phyloP scores from a whole-genome alignment of 108 stramenopile species.

The Fragilaria crotonensis region DNA sequence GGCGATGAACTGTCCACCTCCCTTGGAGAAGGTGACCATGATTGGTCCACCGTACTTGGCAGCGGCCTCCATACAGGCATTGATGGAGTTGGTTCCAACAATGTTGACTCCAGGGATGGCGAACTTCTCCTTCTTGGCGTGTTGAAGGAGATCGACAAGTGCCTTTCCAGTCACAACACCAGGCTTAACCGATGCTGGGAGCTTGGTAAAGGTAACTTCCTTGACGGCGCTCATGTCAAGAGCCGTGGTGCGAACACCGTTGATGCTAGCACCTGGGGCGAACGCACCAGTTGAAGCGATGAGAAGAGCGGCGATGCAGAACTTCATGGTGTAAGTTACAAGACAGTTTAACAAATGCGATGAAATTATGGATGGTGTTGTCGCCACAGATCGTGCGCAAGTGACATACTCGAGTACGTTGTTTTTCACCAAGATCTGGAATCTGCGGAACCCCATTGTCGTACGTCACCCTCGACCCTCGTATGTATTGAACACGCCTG shows the following conservation, averaged over 20 bases:
- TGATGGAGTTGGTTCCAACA: conserved; percentile 88
- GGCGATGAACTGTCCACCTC: conserved; percentile 91
- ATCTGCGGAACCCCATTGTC: too few relatives aligned
- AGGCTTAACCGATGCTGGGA: conserved; percentile 83
- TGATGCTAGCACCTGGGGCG: conserved; percentile 40
- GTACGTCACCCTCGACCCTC: too few relatives aligned
- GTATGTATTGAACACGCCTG: too few relatives aligned
- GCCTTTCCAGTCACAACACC: conserved; percentile 91
- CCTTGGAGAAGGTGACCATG: conserved; percentile 93
- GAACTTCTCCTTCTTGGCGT: conserved; percentile 75
- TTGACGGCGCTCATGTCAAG: conserved; percentile 54
- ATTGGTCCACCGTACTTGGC: conserved; percentile 86
- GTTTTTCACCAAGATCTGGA: too few relatives aligned
- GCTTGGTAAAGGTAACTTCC: conserved; percentile 71
- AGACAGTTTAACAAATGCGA: too few relatives aligned
- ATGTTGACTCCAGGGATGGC: conserved; percentile 96
- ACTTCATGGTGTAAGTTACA: too few relatives aligned
- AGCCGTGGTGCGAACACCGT: conserved; percentile 32
- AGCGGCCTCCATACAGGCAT: conserved; percentile 92
- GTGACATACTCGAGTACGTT: too few relatives aligned
- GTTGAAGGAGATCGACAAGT: conserved; percentile 74
- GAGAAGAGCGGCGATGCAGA: too few relatives aligned
- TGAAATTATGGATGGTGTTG: too few relatives aligned
- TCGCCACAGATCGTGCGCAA: too few relatives aligned
- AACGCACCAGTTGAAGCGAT: conserved; percentile 62